Percentiles rank a stretch among this genome's conserved stretches.
Conservation (phyloP, 306 rosid species). For the Rubus idaeus region DNA sequence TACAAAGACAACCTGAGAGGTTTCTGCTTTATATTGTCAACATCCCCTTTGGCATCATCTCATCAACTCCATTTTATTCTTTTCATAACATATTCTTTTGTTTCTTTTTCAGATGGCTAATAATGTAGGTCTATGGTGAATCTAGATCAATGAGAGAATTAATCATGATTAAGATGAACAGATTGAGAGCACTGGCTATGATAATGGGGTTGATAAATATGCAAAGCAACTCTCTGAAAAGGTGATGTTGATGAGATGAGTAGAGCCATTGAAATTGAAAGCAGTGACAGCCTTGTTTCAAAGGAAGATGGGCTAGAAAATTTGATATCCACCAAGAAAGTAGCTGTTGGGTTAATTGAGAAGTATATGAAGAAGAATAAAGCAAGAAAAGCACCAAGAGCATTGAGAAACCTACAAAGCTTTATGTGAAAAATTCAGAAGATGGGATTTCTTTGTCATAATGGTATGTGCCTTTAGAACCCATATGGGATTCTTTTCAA, state of each 20-base stretch:
- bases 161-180: slow-evolving; percentile 46
- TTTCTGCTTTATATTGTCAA: slow-evolving; percentile 19
- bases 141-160: slow-evolving; percentile 38
- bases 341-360: slow-evolving; percentile 45
- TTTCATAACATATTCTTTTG: neutral
- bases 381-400: slow-evolving; percentile 40
- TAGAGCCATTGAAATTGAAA: slow-evolving; percentile 63
- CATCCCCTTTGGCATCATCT: slow-evolving; percentile 22
- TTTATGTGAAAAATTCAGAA: slow-evolving; percentile 29
- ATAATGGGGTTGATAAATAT: slow-evolving; percentile 71
- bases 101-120: neutral
- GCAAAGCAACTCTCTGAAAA: slow-evolving; percentile 45
- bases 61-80: slow-evolving; percentile 13
- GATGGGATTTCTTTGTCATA: slow-evolving; percentile 47
- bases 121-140: slow-evolving; percentile 32
- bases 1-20: slow-evolving; percentile 2
- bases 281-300: slow-evolving; percentile 59
- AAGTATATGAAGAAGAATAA: slow-evolving; percentile 48
- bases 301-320: slow-evolving; percentile 44
- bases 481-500: slow-evolving; percentile 40
- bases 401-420: slow-evolving; percentile 51
- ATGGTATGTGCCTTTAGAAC: slow-evolving; percentile 34
- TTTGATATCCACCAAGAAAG: slow-evolving; percentile 79
- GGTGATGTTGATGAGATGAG: slow-evolving; percentile 62
- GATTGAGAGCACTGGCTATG: slow-evolving; percentile 41